phyloP scores from a whole-genome alignment of 768 basidiomycete genomes.

The Lepiota brunneoincarnata region DNA sequence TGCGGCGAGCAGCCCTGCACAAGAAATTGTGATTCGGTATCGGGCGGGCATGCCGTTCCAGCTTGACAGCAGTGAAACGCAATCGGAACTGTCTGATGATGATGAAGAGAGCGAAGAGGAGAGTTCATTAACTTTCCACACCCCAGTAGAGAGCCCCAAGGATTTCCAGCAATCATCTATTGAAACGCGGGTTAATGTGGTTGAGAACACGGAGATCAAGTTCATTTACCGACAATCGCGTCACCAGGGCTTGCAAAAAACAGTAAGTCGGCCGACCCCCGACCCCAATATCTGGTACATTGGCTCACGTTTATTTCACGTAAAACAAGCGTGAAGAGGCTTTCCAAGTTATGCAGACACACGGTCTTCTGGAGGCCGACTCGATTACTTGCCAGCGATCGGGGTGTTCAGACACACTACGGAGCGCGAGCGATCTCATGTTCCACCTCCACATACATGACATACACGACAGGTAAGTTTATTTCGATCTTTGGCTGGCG shows the following conservation, averaged over 20 bases:
- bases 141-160: not conserved
- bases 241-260: slow-evolving; percentile 30
- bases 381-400: slow-evolving; percentile 40
- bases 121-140: not conserved
- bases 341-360: slow-evolving; percentile 21
- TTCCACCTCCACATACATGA: slow-evolving; percentile 59
- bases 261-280: slow-evolving; percentile 31
- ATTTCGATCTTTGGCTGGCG: not conserved
- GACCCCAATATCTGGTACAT: not conserved
- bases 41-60: slow-evolving; percentile 32
- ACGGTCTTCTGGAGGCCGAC: slow-evolving; percentile 25
- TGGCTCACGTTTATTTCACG: not conserved
- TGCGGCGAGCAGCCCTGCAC: slow-evolving; percentile 33
- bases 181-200: not conserved
- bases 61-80: slow-evolving; percentile 8
- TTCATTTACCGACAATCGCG: slow-evolving; percentile 30
- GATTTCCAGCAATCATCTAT: not conserved
- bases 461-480: slow-evolving; percentile 40
- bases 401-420: slow-evolving; percentile 43
- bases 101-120: slow-evolving; percentile 1
- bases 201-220: slow-evolving; percentile 1
- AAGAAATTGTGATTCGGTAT: slow-evolving; percentile 34
- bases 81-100: slow-evolving; percentile 14
- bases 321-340: slow-evolving; percentile 35
- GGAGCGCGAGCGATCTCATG: slow-evolving; percentile 41